Percentiles rank a stretch among this genome's conserved stretches.
Conservation (phyloP, 31 red algal species). For the Porphyra umbilicalis region DNA sequence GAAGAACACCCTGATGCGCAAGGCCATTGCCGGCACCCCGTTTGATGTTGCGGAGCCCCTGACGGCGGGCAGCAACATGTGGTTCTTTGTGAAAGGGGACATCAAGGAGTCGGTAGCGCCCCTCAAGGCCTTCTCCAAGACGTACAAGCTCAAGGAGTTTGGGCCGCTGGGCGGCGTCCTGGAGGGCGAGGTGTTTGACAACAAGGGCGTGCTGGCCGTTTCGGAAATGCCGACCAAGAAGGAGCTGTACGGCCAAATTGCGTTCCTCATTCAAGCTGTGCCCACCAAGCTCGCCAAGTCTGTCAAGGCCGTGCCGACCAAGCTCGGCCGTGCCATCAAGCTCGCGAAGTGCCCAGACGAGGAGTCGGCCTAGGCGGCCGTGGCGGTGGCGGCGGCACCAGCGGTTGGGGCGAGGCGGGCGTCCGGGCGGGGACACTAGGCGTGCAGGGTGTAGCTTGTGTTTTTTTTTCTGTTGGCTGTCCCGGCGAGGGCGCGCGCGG, state of each 20-base stretch:
- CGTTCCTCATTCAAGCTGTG: conserved; percentile 63
- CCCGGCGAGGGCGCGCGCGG: no score
- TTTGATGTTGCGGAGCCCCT: conserved; percentile 27
- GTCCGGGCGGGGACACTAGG: no score
- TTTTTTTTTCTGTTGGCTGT: neutral
- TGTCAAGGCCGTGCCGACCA: conserved; percentile 75
- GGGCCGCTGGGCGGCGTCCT: conserved; percentile 53
- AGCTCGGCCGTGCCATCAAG: conserved; percentile 74
- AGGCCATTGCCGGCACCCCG: conserved; percentile 53
- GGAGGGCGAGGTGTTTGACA: conserved; percentile 48
- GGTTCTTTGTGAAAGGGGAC: conserved; percentile 74
- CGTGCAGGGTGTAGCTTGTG: neutral
- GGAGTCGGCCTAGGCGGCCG: neutral
- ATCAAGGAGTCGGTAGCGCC: conserved; percentile 41
- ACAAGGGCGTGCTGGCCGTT: conserved; percentile 44
- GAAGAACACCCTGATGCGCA: conserved; percentile 86
- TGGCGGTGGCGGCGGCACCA: no score
- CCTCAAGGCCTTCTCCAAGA: conserved; percentile 21
- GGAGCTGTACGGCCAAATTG: conserved; percentile 81
- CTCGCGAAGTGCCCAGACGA: conserved; percentile 25
- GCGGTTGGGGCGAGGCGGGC: no score
- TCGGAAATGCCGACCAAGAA: conserved; percentile 68
- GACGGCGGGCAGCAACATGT: conserved; percentile 41
- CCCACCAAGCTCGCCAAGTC: conserved; percentile 60
- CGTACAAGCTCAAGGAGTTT: conserved; percentile 25